Percentiles rank a stretch among this genome's conserved stretches.
Evolutionary conservation across 1,284 basidiomycete genomes (phyloP).

Genomic region (Erythrobasidium hasegawianum): DNA sequence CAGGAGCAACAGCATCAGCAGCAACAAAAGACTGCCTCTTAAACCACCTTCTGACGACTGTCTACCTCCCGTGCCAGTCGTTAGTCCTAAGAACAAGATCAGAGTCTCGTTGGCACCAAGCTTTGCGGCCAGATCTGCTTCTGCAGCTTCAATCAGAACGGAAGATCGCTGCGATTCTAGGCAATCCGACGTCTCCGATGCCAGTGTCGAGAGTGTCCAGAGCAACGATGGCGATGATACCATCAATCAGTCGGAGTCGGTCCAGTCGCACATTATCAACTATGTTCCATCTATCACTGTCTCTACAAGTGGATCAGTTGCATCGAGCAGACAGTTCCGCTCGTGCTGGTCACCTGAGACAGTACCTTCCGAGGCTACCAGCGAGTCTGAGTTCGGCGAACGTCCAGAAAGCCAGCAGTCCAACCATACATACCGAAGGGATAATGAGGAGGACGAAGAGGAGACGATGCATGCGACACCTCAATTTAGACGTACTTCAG

Average conservation of each 20-base stretch:
- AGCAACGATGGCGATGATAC: neutral
- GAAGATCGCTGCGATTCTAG: slow-evolving; percentile 12
- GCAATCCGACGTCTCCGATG: slow-evolving; percentile 3
- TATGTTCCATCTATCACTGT: slow-evolving; percentile 27
- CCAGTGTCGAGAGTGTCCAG: neutral
- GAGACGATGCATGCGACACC: slow-evolving; percentile 28
- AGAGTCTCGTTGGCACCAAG: slow-evolving; percentile 18
- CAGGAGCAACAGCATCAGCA: slow-evolving; percentile 10
- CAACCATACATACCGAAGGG: neutral
- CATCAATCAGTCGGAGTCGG: neutral
- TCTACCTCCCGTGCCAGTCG: neutral
- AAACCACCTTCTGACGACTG: neutral
- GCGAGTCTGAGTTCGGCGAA: slow-evolving; percentile 19
- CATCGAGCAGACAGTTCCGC: slow-evolving; percentile 17
- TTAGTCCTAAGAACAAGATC: neutral
- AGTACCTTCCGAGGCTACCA: slow-evolving; percentile 13
- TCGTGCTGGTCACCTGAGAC: slow-evolving; percentile 35
- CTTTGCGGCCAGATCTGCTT: slow-evolving; percentile 3
- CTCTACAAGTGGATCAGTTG: slow-evolving; percentile 13
- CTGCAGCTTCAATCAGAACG: neutral
- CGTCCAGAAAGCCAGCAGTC: neutral
- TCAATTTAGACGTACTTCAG: slow-evolving; percentile 21
- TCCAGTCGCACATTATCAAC: slow-evolving; percentile 4
- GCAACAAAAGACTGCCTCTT: slow-evolving; percentile 7
- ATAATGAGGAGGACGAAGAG: slow-evolving; percentile 25